Evolutionary conservation across 1,284 basidiomycete species (phyloP).

Genomic region (Abortiporus biennis): DNA sequence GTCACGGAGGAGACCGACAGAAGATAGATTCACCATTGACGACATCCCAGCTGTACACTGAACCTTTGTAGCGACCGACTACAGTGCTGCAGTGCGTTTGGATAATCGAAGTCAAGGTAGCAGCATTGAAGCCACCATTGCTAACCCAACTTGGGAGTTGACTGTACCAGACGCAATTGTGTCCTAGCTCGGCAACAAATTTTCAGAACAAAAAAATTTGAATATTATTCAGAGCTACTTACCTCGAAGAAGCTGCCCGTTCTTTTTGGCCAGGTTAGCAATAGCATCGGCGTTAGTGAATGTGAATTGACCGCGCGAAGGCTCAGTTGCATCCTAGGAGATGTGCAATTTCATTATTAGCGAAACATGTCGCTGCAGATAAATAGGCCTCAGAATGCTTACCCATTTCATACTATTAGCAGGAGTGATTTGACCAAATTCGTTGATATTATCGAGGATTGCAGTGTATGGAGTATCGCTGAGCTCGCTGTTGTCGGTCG

Average conservation of each 20-base stretch:
- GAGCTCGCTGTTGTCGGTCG: conserved; percentile 53
- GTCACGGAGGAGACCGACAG: background rate
- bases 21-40: conserved; percentile 25
- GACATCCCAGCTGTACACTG: conserved; percentile 40
- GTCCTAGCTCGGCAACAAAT: conserved; percentile 20
- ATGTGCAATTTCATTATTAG: background rate
- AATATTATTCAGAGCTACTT: conserved; percentile 2
- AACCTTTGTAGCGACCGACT: conserved; percentile 42
- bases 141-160: conserved; percentile 49
- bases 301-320: conserved; percentile 39
- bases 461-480: conserved; percentile 37
- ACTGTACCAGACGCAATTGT: conserved; percentile 52
- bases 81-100: conserved; percentile 40
- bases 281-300: conserved; percentile 40
- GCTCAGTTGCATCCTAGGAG: conserved; percentile 45
- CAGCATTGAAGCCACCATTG: conserved; percentile 33
- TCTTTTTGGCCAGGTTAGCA: conserved; percentile 35
- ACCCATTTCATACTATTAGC: conserved; percentile 57
- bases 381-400: conserved; percentile 3
- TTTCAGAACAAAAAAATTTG: background rate
- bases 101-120: conserved; percentile 37
- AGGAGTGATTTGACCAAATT: conserved; percentile 47
- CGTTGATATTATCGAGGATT: conserved; percentile 33
- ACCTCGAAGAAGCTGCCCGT: conserved; percentile 27
- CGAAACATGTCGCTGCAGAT: background rate